phyloP scores from a whole-genome alignment of 257 asterid genomes.

The Solanum pinnatisectum region DNA sequence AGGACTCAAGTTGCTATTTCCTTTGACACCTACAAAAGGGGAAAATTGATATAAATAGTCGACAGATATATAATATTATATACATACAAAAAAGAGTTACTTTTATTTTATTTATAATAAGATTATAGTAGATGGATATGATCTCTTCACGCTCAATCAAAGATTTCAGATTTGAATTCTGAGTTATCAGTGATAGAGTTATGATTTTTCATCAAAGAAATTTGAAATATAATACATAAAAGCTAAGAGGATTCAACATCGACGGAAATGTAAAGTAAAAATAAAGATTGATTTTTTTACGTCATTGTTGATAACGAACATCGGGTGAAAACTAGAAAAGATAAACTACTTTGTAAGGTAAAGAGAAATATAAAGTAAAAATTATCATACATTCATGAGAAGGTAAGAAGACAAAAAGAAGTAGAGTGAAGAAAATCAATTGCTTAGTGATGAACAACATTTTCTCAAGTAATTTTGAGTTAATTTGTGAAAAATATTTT shows the following conservation, averaged over 20 bases:
- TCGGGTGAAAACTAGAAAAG: too few relatives aligned
- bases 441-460: not conserved
- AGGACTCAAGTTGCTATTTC: not conserved
- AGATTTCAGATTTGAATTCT: too few relatives aligned
- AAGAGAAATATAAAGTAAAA: not conserved
- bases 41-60: not conserved
- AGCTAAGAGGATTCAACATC: not conserved
- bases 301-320: too few relatives aligned
- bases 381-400: not conserved
- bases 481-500: not conserved
- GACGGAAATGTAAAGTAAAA: too few relatives aligned
- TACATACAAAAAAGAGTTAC: not conserved
- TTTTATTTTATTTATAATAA: not conserved
- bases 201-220: too few relatives aligned
- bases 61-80: not conserved
- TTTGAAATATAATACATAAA: too few relatives aligned
- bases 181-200: too few relatives aligned
- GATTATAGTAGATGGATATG: too few relatives aligned
- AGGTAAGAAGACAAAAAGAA: not conserved
- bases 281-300: too few relatives aligned
- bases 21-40: not conserved
- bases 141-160: not conserved
- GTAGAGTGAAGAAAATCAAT: not conserved
- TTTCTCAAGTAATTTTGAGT: not conserved
- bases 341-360: not conserved